Evolutionary conservation across 495 filamentous ascomycete genomes (phyloP).

Genomic region (Halenospora varia): DNA sequence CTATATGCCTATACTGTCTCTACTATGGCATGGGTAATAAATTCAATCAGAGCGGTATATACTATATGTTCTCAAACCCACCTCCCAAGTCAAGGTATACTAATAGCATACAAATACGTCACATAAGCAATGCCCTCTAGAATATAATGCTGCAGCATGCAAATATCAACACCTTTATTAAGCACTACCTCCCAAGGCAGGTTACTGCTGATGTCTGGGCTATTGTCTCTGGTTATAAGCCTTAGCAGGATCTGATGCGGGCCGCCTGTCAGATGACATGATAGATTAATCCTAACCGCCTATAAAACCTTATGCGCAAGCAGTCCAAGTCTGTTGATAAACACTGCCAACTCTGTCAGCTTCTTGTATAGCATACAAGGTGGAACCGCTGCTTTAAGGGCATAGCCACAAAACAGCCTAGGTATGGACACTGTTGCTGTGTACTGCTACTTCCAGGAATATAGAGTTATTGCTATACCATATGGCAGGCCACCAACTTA

Average conservation of each 20-base stretch:
- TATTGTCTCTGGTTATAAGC: conserved; percentile 31
- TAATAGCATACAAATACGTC: conserved; percentile 23
- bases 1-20: conserved; percentile 33
- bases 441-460: conserved; percentile 33
- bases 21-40: conserved; percentile 33
- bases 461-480: conserved; percentile 24
- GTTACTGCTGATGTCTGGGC: conserved; percentile 31
- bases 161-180: conserved; percentile 31
- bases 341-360: conserved; percentile 21
- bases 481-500: conserved; percentile 24
- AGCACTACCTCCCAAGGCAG: conserved; percentile 30
- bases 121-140: conserved; percentile 31
- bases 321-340: conserved; percentile 28
- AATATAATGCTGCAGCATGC: conserved; percentile 35
- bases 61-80: conserved; percentile 7
- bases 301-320: conserved; percentile 27
- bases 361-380: conserved; percentile 23
- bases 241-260: conserved; percentile 31
- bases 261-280: conserved; percentile 31
- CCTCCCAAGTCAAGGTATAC: conserved; percentile 6
- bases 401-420: conserved; percentile 23
- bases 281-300: conserved; percentile 31
- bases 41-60: conserved; percentile 33
- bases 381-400: conserved; percentile 22
- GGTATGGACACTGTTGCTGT: conserved; percentile 32